Evolutionary conservation across 192 early-diverging fungal species (phyloP).

Genomic region (Umbelopsis vinacea): DNA sequence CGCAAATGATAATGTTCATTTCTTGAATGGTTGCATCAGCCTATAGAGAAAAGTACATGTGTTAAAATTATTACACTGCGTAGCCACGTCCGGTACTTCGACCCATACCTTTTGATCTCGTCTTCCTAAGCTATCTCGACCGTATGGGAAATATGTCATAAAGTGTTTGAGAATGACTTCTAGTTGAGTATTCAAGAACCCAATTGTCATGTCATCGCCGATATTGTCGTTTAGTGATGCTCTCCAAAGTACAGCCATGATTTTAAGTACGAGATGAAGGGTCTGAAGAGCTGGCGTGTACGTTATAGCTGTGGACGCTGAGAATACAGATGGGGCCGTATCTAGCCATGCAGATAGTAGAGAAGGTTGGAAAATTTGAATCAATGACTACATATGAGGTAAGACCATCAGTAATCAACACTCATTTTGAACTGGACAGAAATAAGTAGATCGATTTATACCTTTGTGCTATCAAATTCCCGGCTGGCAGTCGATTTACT

Average conservation of each 20-base stretch:
- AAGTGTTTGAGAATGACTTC: conserved; percentile 70
- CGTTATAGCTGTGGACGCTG: conserved; percentile 46
- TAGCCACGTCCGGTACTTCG: too few relatives aligned
- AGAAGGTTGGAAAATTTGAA: conserved; percentile 62
- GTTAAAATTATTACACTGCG: not conserved
- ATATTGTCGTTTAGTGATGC: conserved; percentile 42
- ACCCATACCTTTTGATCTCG: conserved; percentile 56
- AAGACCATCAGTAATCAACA: conserved; percentile 16
- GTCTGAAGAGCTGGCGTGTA: conserved; percentile 65
- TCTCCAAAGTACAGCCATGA: conserved; percentile 76
- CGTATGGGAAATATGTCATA: conserved; percentile 79
- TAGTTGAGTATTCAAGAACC: conserved; percentile 56
- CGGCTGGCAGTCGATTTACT: not conserved
- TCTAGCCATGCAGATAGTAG: conserved; percentile 83
- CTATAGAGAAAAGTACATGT: conserved; percentile 31
- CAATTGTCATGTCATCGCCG: conserved; percentile 26
- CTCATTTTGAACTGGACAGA: not conserved
- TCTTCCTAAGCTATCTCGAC: conserved; percentile 52
- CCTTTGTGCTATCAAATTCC: conserved; percentile 13
- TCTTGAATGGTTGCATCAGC: conserved; percentile 57
- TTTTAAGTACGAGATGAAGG: conserved; percentile 63
- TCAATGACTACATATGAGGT: conserved; percentile 38
- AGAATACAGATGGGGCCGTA: conserved; percentile 69
- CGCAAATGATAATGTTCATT: conserved; percentile 75
- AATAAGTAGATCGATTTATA: not conserved